Evolutionary conservation across 1,139 yeast species (phyloP), one percentile per base, ranked within the genome.

Genomic region (Chernovozyma sophiae-reginae): DNA sequence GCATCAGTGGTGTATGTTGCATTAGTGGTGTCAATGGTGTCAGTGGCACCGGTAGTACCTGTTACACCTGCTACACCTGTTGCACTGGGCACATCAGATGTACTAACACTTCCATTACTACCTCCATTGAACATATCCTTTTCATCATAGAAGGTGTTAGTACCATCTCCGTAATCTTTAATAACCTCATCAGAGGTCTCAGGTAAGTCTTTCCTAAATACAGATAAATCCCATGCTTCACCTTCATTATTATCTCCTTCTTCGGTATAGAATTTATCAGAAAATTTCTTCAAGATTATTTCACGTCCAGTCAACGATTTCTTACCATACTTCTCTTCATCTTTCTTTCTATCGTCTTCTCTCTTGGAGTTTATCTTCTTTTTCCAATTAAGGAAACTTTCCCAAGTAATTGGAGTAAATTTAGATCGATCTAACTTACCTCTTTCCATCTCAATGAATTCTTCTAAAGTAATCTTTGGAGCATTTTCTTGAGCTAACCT

Each of bases 391-490:
- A 74, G 74, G 60, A 94, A 94, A n/a, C 89, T 60, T 42, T 84
- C 90, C 27, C 79, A 67, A 1, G 95, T 90, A 43, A 94, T 89
- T 23, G 97, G 97, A 2, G 97, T 90, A 54, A 89, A 74, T 36
- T 79, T 74, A 40, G 75, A 66, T 58, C 72, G 81, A 51, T 95
- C 95, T 55, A 94, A 71, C 56, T 81, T 82, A 46, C 79, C 84
- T 65, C 97, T 81, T 65, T 92, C 98, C 41, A 94, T 79, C 58
- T 94, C 98, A 47, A 94, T 79, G 59, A 92, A 92, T 46, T 94
- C 98, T 63, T 94, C 99, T 51, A 94, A 71, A 1, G 97, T 86
- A 53, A 94, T 86, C 68, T 84, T 82, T 38, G 96, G 96, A 53
- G 86, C 89, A 42, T 77, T 72, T 36, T 89, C 97, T 24, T 80